Evolutionary conservation across 2,329 filamentous ascomycete genomes (phyloP), one percentile per base, ranked within the genome.

Genomic region (Penicillium psychrosexuale): DNA sequence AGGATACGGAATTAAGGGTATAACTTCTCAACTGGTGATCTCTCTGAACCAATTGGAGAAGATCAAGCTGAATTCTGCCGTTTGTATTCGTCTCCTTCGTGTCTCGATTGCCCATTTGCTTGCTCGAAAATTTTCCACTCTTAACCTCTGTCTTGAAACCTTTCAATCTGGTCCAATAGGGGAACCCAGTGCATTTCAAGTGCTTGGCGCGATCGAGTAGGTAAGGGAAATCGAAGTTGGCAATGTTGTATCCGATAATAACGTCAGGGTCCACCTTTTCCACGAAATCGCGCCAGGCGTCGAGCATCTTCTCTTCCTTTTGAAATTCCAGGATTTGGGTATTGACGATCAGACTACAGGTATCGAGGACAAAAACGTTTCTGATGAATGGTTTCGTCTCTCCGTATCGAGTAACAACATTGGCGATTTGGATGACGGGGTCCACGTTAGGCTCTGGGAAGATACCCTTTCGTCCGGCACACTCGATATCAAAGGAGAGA

Each of bases 221-320:
- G 69, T 99, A 99, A 0, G 93, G 93, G 61, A 99, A 97, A 78
- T 99, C 94, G 75, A 99, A 99, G 76, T 99, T 99, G 69, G 90
- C 80, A 76, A 96, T 99, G 73, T 99, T 99, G 85, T 99, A 99
- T 43, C 94, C 94, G 52, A 95, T 99, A 67, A 99, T 96, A 61
- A 99, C 89, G 75, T 99, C 94, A 0, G 94, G 93, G 63, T 99
- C 94, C 1, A 94, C 90, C 66, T 90, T 85, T 64, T 95, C 82
- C 15, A 99, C 74, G 61, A 99, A 99, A 56, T 95, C 83, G 66
- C 89, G 87, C 94, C 94, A 99, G 39, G 86, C 85, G 75, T 87
- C 85, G n/a, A 99, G 80, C 92, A 99, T 94, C 58, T 91, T 85
- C 51, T 88, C 85, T 71, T 99, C 94, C 40, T 83, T 82, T 17